phyloP scores from a whole-genome alignment of 768 basidiomycete species.

The Candolleomyces aberdarensis region DNA sequence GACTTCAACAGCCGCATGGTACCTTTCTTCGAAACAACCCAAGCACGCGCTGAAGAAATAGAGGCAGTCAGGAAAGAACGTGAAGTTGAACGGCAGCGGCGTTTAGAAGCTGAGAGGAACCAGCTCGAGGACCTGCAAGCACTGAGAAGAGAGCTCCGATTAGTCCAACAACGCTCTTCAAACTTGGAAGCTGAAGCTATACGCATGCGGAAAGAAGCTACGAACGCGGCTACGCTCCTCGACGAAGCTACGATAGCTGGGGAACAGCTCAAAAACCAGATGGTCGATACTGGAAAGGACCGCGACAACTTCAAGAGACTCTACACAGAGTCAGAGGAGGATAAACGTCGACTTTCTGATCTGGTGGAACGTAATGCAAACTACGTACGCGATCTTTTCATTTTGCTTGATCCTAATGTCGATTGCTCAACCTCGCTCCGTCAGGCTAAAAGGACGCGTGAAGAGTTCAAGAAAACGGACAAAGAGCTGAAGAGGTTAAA shows the following conservation, averaged over 20 bases:
- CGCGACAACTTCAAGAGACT: constrained; percentile 15
- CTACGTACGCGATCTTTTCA: constrained; percentile 13
- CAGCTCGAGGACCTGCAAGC: constrained; percentile 3
- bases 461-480: constrained; percentile 13
- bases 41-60: constrained; percentile 27
- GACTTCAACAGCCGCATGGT: constrained; percentile 40
- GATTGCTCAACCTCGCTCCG: neutral
- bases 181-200: constrained; percentile 14
- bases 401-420: neutral
- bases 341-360: constrained; percentile 27
- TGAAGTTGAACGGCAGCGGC: neutral
- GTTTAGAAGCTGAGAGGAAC: constrained; percentile 12
- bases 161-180: neutral
- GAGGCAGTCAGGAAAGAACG: neutral
- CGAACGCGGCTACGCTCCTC: constrained; percentile 19
- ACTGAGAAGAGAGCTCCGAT: neutral
- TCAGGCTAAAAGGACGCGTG: constrained; percentile 8
- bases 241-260: constrained; percentile 27
- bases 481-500: constrained; percentile 14
- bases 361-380: constrained; percentile 25
- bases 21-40: constrained; percentile 31
- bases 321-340: constrained; percentile 23
- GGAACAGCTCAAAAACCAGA: constrained; percentile 23
- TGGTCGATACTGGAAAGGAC: constrained; percentile 15
- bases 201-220: constrained; percentile 12